Evolutionary conservation across 352 stramenopile species (phyloP), one percentile per base, ranked within the genome.

Genomic region (Pythium aristosporum): DNA sequence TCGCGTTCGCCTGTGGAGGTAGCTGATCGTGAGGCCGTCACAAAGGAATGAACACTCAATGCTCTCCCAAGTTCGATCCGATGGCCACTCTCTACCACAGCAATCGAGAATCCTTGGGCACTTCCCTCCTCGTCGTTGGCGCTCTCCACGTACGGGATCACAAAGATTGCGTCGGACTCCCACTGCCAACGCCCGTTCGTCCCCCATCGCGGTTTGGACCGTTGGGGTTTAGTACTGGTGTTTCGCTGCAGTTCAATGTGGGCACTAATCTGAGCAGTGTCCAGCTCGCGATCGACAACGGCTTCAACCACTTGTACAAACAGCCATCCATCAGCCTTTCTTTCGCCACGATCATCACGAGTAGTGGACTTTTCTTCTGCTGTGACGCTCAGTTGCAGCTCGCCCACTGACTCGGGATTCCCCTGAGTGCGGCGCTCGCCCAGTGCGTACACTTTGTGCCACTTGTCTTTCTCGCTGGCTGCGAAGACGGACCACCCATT

Each of bases 371-470:
- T 7, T 23, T 63, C 48, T 30, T 49, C 39, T 37, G 18, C 15
- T 13, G 48, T 32, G 9, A 64, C 54, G 28, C 44, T 67, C 20
- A 72, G 20, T 61, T 72, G 57, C n/a, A 72, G 52, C 23, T 63
- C 52, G 5, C 58, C 65, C 7, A 64, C n/a, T 1, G 58, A 28
- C 41, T 57, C 58, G 0, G 65, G 65, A 47, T 64, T 64, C 1
- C 53, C 53, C 1, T 12, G 8, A n/a, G 36, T 56, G 7, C 41
- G n/a, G 39, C 37, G 41, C 39, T 51, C 23, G 1, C 44, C 25
- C 2, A 58, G 16, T 3, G 51, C 32, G 39, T 67, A 72, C 6
- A 72, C 3, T 36, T 63, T 72, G 47, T 72, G 65, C 65, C 57
- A 67, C 16, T 55, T 57, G 28, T 59, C 44, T 34, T 46, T 54